These are phyloP conservation scores for Fusarium caatingaense DNA, from an alignment of 2,329 filamentous ascomycete species.

Conservation along the genomic window DNA sequence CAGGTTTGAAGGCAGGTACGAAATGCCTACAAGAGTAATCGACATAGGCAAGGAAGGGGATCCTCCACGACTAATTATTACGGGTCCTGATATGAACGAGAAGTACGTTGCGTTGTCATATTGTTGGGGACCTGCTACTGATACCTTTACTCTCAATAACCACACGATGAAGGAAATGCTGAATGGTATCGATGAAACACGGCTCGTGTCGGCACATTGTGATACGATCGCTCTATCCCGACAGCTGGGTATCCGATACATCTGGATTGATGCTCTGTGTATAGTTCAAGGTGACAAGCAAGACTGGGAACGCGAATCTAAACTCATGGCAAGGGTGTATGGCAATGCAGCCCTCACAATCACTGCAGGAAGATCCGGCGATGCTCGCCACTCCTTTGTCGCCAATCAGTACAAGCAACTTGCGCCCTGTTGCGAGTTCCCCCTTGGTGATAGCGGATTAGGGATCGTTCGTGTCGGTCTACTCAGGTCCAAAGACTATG, in stretches of 20 bases:
- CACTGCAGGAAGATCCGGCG: constrained; percentile 13
- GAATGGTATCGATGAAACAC: neutral
- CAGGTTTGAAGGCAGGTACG: neutral
- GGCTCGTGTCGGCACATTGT: constrained; percentile 3
- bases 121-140: constrained; percentile 19
- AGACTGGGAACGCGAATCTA: constrained; percentile 7
- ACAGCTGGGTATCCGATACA: neutral
- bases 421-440: constrained; percentile 9
- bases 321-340: neutral
- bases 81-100: neutral
- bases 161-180: constrained; percentile 1
- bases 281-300: neutral
- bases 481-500: neutral
- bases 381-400: constrained; percentile 19
- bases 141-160: constrained; percentile 10
- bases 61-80: neutral
- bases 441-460: neutral
- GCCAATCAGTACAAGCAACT: neutral
- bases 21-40: constrained; percentile 16
- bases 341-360: constrained; percentile 7
- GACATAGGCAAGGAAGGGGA: neutral
- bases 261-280: constrained; percentile 11
- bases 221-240: neutral
- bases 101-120: constrained; percentile 10
- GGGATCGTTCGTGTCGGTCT: neutral